Percentiles rank a stretch among this genome's conserved stretches.
Evolutionary conservation across 2,329 filamentous ascomycete species (phyloP).

Genomic region (Pestalotiopsis sp.): DNA sequence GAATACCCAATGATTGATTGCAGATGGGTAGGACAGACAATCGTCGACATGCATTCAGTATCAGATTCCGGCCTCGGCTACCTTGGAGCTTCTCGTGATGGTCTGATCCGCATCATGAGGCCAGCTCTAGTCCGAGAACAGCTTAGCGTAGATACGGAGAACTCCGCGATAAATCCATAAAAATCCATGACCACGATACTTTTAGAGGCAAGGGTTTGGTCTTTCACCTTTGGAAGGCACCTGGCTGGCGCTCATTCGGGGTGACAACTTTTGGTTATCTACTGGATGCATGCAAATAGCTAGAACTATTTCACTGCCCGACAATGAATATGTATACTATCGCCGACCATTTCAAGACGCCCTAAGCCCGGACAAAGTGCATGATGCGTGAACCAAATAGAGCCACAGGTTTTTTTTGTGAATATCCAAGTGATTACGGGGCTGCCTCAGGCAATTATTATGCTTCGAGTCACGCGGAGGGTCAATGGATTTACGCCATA

Average conservation of each 20-base stretch:
- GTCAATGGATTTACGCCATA: neutral
- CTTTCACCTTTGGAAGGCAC: neutral
- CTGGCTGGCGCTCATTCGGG: neutral
- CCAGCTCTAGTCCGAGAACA: neutral
- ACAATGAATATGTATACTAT: neutral
- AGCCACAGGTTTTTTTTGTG: neutral
- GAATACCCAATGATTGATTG: neutral
- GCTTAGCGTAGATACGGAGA: neutral
- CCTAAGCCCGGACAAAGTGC: neutral
- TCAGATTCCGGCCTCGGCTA: constrained; percentile 11
- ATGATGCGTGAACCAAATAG: too few species aligned
- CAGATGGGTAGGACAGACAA: neutral
- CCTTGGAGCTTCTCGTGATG: neutral
- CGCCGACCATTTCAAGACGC: neutral
- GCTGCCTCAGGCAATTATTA: neutral
- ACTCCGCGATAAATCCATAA: neutral
- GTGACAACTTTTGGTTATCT: neutral
- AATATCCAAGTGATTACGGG: neutral
- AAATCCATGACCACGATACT: constrained; percentile 4
- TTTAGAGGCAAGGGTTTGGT: neutral
- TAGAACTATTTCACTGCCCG: neutral
- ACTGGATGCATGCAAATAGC: neutral
- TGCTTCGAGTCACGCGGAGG: neutral
- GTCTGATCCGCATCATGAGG: constrained; percentile 5
- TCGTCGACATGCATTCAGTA: neutral